Evolutionary conservation across 164 flowering plant species (phyloP).

Genomic region (Malania oleifera): DNA sequence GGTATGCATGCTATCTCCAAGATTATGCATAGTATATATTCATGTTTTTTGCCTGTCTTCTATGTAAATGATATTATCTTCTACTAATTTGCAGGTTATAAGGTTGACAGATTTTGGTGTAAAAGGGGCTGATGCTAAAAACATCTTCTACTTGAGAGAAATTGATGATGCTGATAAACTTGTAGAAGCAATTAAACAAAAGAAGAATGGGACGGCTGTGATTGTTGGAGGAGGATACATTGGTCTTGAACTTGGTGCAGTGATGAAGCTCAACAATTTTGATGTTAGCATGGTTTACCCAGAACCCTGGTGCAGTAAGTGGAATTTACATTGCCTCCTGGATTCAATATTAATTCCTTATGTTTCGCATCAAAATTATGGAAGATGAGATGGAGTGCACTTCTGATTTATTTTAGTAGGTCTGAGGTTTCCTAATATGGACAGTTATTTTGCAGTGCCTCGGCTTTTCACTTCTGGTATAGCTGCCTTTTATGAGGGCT

Average conservation of each 20-base stretch:
- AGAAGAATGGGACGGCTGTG: conserved; percentile 82
- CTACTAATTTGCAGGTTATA: conserved; percentile 53
- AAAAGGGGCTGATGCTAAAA: conserved; percentile 88
- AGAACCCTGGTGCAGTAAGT: conserved; percentile 99
- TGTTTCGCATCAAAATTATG: too few species aligned
- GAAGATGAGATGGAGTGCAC: too few species aligned
- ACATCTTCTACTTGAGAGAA: conserved; percentile 90
- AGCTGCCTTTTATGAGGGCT: conserved; percentile 95
- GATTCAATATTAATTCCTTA: neutral
- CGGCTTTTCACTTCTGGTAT: conserved; percentile 86
- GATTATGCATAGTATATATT: conserved; percentile 15
- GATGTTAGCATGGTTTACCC: conserved; percentile 96
- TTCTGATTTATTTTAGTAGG: too few species aligned
- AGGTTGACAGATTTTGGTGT: conserved; percentile 85
- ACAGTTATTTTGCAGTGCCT: conserved; percentile 67
- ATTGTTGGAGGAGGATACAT: conserved; percentile 98
- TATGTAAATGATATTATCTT: neutral
- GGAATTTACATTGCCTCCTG: neutral
- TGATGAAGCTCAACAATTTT: conserved; percentile 57
- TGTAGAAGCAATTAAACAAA: conserved; percentile 67
- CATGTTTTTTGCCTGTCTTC: neutral
- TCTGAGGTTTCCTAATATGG: conserved; percentile 2
- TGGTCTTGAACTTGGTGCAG: conserved; percentile 96
- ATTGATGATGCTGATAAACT: conserved; percentile 91
- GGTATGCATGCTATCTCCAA: too few species aligned